Percentiles rank a stretch among this genome's conserved stretches.
phyloP scores from a whole-genome alignment of 2,329 filamentous ascomycete genomes.

The Colletotrichum tamarilloi region DNA sequence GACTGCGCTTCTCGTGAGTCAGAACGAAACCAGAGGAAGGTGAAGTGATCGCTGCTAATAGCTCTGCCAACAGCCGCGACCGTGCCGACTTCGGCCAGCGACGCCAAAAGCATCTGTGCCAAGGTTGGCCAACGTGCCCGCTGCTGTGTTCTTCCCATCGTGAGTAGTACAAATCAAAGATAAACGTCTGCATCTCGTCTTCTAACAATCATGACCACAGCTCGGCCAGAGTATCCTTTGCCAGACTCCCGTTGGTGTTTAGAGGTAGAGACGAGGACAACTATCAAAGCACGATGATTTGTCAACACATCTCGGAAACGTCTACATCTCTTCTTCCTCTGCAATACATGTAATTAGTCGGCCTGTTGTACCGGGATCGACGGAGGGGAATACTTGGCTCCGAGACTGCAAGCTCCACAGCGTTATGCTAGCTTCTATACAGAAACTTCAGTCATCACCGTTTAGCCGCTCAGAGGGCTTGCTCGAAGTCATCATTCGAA shows the following conservation, averaged over 20 bases:
- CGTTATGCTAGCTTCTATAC: background rate
- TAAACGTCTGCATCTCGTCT: background rate
- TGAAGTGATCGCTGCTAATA: background rate
- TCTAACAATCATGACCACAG: background rate
- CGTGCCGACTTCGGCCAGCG: slow-evolving; percentile 50
- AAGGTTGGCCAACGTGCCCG: slow-evolving; percentile 62
- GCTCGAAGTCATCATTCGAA: too few species aligned
- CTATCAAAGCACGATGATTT: background rate
- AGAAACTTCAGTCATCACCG: background rate
- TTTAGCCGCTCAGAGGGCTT: background rate
- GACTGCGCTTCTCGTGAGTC: slow-evolving; percentile 57
- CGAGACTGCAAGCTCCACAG: background rate
- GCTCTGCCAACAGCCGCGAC: slow-evolving; percentile 38
- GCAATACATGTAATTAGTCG: background rate
- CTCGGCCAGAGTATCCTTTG: background rate
- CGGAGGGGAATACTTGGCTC: background rate
- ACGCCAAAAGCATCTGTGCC: slow-evolving; percentile 57
- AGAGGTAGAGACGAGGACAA: background rate
- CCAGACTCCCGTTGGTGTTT: background rate
- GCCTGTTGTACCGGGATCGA: background rate
- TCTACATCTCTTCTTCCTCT: background rate
- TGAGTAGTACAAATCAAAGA: background rate
- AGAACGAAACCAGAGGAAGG: too few species aligned
- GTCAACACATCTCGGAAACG: background rate
- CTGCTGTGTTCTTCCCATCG: slow-evolving; percentile 67